Evolutionary conservation across 2,329 filamentous ascomycete species (phyloP).

Genomic region (Talaromyces islandicus): DNA sequence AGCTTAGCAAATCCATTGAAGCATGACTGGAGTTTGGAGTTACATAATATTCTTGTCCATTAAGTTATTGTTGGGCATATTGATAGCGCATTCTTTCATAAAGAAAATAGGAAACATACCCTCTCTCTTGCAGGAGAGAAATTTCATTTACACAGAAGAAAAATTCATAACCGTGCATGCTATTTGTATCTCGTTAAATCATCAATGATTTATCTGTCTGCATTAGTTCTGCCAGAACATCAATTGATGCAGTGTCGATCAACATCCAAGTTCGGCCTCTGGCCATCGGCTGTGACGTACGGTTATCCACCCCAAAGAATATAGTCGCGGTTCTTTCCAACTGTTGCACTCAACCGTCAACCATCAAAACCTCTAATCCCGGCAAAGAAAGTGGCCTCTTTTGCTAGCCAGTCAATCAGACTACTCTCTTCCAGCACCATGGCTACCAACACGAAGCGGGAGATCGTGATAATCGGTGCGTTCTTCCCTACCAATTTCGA

Average conservation of each 20-base stretch:
- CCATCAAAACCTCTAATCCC: not conserved
- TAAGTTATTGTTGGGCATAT: not conserved
- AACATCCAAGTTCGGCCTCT: not conserved
- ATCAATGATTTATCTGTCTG: not conserved
- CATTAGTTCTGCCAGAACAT: not conserved
- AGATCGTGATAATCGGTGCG: slow-evolving; percentile 37
- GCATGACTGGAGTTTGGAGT: not conserved
- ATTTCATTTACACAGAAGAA: not conserved
- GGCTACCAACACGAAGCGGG: slow-evolving; percentile 25
- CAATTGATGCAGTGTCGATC: not conserved
- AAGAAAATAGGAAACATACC: not conserved
- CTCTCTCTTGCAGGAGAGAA: not conserved
- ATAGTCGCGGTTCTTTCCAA: not conserved
- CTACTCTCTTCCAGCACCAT: slow-evolving; percentile 22
- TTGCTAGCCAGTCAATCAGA: slow-evolving; percentile 13
- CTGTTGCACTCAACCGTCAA: not conserved
- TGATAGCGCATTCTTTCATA: not conserved
- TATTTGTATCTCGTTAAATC: not conserved
- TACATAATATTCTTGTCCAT: not conserved
- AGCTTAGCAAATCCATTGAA: not conserved
- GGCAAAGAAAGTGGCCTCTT: slow-evolving; percentile 17
- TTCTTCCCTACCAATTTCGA: not conserved
- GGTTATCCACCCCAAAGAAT: not conserved
- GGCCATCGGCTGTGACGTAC: slow-evolving; percentile 6
- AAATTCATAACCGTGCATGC: not conserved